Evolutionary conservation across 2,329 filamentous ascomycete genomes (phyloP).

Genomic region (Trichoderma gracile): DNA sequence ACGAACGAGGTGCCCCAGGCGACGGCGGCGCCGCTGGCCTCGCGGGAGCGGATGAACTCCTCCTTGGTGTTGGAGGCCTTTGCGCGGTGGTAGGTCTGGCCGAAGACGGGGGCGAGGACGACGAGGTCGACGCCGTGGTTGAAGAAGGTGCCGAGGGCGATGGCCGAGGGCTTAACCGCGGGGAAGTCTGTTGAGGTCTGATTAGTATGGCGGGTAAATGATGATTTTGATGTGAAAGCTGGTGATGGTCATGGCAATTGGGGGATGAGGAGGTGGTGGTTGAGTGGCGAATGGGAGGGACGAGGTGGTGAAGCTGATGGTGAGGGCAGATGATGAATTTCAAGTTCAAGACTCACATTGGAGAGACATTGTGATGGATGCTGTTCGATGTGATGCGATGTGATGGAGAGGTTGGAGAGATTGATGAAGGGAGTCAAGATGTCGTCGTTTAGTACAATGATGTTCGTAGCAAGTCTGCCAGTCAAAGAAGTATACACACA

Average conservation of each 20-base stretch:
- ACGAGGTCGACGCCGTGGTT: slow-evolving; percentile 90
- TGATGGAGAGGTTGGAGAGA: neutral
- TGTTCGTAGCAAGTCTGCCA: neutral
- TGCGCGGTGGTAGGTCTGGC: slow-evolving; percentile 90
- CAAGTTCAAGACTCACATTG: slow-evolving; percentile 50
- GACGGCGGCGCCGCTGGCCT: slow-evolving; percentile 81
- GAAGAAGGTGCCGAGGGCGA: slow-evolving; percentile 93
- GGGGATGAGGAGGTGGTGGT: neutral
- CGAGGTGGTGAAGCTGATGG: neutral
- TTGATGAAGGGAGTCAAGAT: neutral
- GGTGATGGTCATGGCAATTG: neutral
- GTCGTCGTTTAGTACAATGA: neutral
- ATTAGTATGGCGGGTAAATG: neutral
- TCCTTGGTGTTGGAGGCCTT: slow-evolving; percentile 92
- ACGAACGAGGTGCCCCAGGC: slow-evolving; percentile 89
- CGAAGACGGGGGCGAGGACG: slow-evolving; percentile 85
- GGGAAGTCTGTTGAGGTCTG: slow-evolving; percentile 51
- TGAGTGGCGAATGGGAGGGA: slow-evolving; percentile 19
- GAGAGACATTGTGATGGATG: slow-evolving; percentile 54
- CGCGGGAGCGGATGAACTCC: slow-evolving; percentile 92
- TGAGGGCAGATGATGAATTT: slow-evolving; percentile 16
- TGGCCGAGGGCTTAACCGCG: slow-evolving; percentile 94
- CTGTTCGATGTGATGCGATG: neutral
- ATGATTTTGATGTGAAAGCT: neutral
- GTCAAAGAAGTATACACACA: neutral